Evolutionary conservation across 495 filamentous ascomycete species (phyloP), one percentile per base, ranked within the genome.

Genomic region (Cryomyces minteri): DNA sequence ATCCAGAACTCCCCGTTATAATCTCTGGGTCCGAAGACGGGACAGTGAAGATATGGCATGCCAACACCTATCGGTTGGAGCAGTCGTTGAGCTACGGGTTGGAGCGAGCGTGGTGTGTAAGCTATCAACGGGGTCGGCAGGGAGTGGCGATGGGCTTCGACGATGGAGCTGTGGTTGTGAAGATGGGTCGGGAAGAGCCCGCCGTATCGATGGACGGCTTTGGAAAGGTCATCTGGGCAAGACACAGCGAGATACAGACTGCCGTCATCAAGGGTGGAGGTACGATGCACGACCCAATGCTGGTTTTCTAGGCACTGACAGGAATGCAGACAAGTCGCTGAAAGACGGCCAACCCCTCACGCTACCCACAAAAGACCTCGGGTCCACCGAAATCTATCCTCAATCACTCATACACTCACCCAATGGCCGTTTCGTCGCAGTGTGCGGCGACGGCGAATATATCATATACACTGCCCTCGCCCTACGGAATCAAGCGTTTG

Each of bases 1-100:
- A 99, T 59, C 90, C 90, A 0, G 92, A 96, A 62, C 66, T 99
- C 31, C 90, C 90, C 8, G 79, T 99, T 50, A 96, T 99, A 51
- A 92, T 99, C 45, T 95, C 88, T n/a, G 90, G 90, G 49, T 94
- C 88, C 11, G 90, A 99, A 62, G 90, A 99, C 64, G 88, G 90
- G 43, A 95, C 90, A 4, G 74, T 99, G 46, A 93, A 94, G 67
- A 88, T 96, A 62, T 99, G 90, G 90, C 90, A 99, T 58, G 88
- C 92, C 37, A 90, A 92, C 53, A 94, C 90, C 41, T 96, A 96
- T 61, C 72, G 90, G 43, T 70, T 96, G 37, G 90, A 96, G 59
- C 92, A 96, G 58, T 92, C 87, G 5, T 66, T 99, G 48, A 94
- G 81, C 61, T 96, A 99, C 59, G 87, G 88, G 4, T 60, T 99